Conservation (phyloP, 345 rosid species). For the Noccaea caerulescens region DNA sequence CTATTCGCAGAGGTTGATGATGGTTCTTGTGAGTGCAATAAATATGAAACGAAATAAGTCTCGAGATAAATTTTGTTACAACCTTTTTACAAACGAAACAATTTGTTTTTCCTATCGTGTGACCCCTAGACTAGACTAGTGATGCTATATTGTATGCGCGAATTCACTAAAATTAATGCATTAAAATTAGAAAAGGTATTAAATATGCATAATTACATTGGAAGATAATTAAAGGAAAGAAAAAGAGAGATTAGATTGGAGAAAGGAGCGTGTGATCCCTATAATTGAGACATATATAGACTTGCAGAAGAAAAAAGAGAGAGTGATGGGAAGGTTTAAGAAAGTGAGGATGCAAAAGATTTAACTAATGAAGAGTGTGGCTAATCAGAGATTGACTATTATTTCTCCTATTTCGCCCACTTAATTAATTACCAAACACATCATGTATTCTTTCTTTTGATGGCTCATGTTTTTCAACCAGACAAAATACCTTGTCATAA, state of each 20-base stretch:
- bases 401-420: conserved; percentile 18
- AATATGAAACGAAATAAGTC: too few species aligned
- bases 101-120: too few species aligned
- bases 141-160: background rate
- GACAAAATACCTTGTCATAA: conserved; percentile 31
- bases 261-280: conserved; percentile 35
- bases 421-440: conserved; percentile 34
- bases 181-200: background rate
- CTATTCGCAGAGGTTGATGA: too few species aligned
- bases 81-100: too few species aligned
- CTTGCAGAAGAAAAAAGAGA: background rate
- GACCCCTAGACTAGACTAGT: too few species aligned
- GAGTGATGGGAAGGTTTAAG: conserved; percentile 14
- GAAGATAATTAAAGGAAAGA: conserved; percentile 26
- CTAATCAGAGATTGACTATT: conserved; percentile 38
- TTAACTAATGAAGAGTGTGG: conserved; percentile 30
- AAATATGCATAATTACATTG: conserved; percentile 5
- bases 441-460: conserved; percentile 25
- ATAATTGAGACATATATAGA: conserved; percentile 35
- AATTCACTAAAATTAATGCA: background rate
- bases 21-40: too few species aligned
- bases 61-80: too few species aligned
- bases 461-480: conserved; percentile 42
- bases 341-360: conserved; percentile 2
- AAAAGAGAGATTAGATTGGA: conserved; percentile 27